Base-by-base conservation (phyloP, 148 eudicot species). In the Spergularia bocconei region DNA sequence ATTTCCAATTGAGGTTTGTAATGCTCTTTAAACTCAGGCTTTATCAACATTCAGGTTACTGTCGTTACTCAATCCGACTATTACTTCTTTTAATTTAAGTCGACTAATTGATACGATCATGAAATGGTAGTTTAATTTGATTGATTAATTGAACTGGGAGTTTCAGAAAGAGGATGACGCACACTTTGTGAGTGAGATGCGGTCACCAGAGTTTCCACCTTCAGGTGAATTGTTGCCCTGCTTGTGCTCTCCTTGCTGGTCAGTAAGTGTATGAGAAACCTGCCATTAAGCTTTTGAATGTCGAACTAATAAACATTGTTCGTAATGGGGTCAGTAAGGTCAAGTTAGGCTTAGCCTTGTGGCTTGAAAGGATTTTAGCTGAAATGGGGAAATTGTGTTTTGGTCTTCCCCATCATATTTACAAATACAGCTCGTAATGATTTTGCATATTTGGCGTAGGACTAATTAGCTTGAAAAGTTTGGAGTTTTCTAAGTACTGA, bases 161-260 rank as follows among this genome's bases (percentile, higher is more conserved):
- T n/a, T n/a, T n/a, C n/a, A n/a, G n/a, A n/a, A n/a, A n/a, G n/a
- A n/a, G n/a, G n/a, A n/a, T n/a, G 84, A 87, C 90, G 0, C 90
- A 87, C 81, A 87, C 90, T 2, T 80, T 87, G 41, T 87, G 90
- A 80, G 84, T 87, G 20, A 71, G 90, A 29, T 87, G 90, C 67
- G 90, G 90, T 25, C 87, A 86, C 29, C 79, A 87, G 4, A 87
- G 90, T 72, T 87, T 87, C 60, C 90, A 87, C 48, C 83, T 87
- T 25, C 90, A 87, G 82, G 84, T 84, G 87, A 84, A 84, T 29
- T 84, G 90, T 14, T 87, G 86, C 61, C 74, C 86, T 11, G 86
- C 86, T 61, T 87, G 90, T 74, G 90, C 81, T 41, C 82, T 44
- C 62, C 90, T 87, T 55, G 90, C 87, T 12, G 87, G 53, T 57